A percentile compares a stretch with the other conserved stretches of the same genome.
Evolutionary conservation across 352 stramenopile genomes (phyloP).

Genomic region (Phytophthora kernoviae): DNA sequence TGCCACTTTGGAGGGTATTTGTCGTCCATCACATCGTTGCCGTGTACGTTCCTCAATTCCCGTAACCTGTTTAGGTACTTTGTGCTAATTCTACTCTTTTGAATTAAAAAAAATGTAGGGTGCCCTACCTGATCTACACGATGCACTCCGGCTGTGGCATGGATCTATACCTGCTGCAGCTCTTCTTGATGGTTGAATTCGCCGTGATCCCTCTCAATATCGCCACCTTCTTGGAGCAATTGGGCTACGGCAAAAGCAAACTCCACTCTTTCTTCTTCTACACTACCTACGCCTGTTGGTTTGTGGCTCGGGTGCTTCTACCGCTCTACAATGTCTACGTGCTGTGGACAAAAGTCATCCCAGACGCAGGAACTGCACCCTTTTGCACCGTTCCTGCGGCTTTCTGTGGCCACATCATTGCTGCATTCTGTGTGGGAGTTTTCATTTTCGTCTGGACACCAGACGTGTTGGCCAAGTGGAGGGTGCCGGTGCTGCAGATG

Average conservation of each 20-base stretch:
- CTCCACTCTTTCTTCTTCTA: slow-evolving; percentile 75
- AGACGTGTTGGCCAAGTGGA: slow-evolving; percentile 79
- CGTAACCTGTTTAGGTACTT: not conserved
- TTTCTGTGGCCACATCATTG: slow-evolving; percentile 83
- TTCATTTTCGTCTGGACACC: slow-evolving; percentile 87
- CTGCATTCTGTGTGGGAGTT: slow-evolving; percentile 78
- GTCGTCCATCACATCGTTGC: slow-evolving; percentile 81
- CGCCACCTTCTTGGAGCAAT: slow-evolving; percentile 78
- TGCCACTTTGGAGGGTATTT: slow-evolving; percentile 82
- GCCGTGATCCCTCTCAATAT: slow-evolving; percentile 84
- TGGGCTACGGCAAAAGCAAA: slow-evolving; percentile 69
- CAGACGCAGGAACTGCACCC: slow-evolving; percentile 37
- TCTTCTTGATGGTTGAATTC: slow-evolving; percentile 87
- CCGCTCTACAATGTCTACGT: slow-evolving; percentile 85
- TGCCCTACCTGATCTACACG: slow-evolving; percentile 86
- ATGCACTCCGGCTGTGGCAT: slow-evolving; percentile 74
- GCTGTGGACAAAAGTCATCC: slow-evolving; percentile 75
- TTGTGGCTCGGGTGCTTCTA: slow-evolving; percentile 71
- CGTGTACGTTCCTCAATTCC: slow-evolving; percentile 47
- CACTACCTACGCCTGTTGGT: slow-evolving; percentile 78
- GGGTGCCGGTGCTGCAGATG: slow-evolving; percentile 62
- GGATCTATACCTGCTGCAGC: slow-evolving; percentile 78
- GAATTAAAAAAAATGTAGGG: slow-evolving; percentile 26
- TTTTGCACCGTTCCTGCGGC: slow-evolving; percentile 71
- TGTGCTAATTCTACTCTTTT: slow-evolving; percentile 1